Percentiles rank a stretch among this genome's conserved stretches.
Evolutionary conservation across 306 rosid genomes (phyloP).

Genomic region (Cucumis cinereus): DNA sequence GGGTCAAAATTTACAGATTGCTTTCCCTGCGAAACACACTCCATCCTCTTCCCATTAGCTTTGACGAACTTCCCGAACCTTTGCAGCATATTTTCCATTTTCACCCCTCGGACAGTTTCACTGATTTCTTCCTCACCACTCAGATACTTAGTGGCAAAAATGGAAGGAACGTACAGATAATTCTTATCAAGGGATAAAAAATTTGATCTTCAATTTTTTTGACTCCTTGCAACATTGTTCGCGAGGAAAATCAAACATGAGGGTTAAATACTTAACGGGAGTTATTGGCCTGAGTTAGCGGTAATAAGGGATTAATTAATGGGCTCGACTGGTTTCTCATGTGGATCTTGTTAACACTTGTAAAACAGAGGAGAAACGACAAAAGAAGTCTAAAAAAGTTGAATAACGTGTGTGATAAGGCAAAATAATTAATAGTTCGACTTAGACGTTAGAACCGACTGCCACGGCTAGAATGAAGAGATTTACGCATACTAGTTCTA

Average conservation of each 20-base stretch:
- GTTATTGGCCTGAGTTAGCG: neutral
- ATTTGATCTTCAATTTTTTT: neutral
- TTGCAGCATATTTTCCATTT: neutral
- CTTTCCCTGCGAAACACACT: neutral
- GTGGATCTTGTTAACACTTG: neutral
- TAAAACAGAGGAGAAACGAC: neutral
- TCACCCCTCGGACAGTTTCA: neutral
- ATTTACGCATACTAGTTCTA: neutral
- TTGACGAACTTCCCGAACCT: neutral
- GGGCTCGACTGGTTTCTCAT: neutral
- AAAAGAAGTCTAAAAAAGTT: neutral
- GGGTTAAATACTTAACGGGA: neutral
- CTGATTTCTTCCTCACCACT: neutral
- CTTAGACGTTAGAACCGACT: neutral
- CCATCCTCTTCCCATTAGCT: slow-evolving; percentile 17
- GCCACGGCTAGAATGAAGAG: neutral
- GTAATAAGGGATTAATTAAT: neutral
- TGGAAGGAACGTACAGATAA: slow-evolving; percentile 7
- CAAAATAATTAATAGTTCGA: neutral
- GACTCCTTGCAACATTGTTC: neutral
- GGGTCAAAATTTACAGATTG: neutral
- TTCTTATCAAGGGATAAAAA: too few species aligned
- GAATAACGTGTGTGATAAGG: neutral
- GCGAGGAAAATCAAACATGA: neutral
- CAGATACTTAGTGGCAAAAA: slow-evolving; percentile 15